Conservation (phyloP, 306 rosid genomes). For the Oxytropis ochrocephala region DNA sequence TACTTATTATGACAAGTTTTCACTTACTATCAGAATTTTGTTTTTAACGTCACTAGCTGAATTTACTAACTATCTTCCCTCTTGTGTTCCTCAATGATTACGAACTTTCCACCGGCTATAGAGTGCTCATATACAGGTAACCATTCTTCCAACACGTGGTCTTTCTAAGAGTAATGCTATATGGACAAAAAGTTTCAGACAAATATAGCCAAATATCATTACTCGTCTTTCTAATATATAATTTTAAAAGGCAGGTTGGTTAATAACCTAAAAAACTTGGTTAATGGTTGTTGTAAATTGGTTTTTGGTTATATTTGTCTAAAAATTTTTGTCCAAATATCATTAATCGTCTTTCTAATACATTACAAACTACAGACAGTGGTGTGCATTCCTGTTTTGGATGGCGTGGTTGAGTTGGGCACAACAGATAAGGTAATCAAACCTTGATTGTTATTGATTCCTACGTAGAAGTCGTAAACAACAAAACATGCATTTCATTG, state of each 20-base stretch:
- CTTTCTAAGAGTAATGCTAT: too few species aligned
- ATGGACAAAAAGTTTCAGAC: too few species aligned
- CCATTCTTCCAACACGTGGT: not conserved
- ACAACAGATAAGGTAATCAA: slow-evolving; percentile 57
- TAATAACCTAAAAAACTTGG: too few species aligned
- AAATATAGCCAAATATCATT: too few species aligned
- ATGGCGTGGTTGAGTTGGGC: slow-evolving; percentile 92
- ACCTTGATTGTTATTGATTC: not conserved
- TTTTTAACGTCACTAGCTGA: not conserved
- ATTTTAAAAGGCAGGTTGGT: too few species aligned
- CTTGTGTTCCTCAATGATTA: not conserved
- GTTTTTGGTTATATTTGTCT: too few species aligned
- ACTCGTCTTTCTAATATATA: not conserved
- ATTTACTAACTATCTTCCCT: slow-evolving; percentile 20
- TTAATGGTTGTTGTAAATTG: too few species aligned
- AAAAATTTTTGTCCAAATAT: too few species aligned
- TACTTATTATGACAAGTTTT: not conserved
- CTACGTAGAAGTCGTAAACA: not conserved
- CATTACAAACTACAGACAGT: slow-evolving; percentile 46
- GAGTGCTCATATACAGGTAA: slow-evolving; percentile 93
- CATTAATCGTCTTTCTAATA: not conserved
- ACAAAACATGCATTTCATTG: not conserved
- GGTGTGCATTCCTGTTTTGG: slow-evolving; percentile 80
- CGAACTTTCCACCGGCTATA: slow-evolving; percentile 25
- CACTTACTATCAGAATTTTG: not conserved